Conservation (phyloP, 2,329 filamentous ascomycete genomes). For the Cytospora chrysosperma region DNA sequence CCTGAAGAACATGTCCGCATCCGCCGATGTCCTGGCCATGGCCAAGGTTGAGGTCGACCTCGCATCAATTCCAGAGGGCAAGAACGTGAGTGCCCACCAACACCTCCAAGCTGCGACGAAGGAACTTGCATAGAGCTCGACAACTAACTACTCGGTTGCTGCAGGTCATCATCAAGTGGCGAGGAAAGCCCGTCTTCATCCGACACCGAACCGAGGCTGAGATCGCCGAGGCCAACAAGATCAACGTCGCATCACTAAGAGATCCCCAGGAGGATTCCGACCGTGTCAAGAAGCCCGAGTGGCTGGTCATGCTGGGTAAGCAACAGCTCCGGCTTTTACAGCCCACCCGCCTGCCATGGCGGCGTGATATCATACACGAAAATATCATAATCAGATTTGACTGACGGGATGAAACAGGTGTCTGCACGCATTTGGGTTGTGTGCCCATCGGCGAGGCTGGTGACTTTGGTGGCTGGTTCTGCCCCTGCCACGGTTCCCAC, state of each 20-base stretch:
- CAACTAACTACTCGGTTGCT: conserved; percentile 1
- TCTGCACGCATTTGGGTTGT: conserved; percentile 99
- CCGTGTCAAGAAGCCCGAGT: conserved; percentile 97
- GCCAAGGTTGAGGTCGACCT: conserved; percentile 99
- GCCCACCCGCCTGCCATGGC: background rate
- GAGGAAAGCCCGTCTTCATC: conserved; percentile 99
- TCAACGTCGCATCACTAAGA: conserved; percentile 78
- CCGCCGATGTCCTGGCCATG: conserved; percentile 96
- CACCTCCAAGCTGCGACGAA: background rate
- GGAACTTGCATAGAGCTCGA: background rate
- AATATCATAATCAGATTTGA: too few species aligned
- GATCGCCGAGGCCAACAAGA: conserved; percentile 91
- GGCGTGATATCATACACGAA: background rate
- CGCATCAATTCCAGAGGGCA: conserved; percentile 90
- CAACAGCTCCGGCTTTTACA: conserved; percentile 3
- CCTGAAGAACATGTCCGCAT: conserved; percentile 99
- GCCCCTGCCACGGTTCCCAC: conserved; percentile 99
- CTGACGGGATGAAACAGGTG: conserved; percentile 54
- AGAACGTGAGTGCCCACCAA: conserved; percentile 73
- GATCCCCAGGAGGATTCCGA: conserved; percentile 90
- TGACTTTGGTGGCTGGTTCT: conserved; percentile 99
- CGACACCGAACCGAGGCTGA: conserved; percentile 92
- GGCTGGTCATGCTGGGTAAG: conserved; percentile 96
- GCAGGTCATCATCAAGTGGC: conserved; percentile 98
- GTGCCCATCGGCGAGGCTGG: conserved; percentile 98